Percentiles rank a stretch among this genome's conserved stretches.
Conservation (phyloP, 176 grass and related monocot genomes). For the Zizania latifolia region DNA sequence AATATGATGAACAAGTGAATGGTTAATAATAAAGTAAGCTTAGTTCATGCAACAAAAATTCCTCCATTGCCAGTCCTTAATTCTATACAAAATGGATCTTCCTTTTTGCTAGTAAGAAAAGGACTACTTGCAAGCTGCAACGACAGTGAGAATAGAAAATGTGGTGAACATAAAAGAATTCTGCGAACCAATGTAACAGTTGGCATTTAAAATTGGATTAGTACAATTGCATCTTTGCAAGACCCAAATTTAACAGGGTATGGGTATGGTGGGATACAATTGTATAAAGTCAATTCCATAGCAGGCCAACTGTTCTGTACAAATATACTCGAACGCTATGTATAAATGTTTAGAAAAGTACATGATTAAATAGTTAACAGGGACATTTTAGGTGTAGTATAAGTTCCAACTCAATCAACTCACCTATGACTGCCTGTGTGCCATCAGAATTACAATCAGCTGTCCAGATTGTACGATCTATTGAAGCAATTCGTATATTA, state of each 20-base stretch:
- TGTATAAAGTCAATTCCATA: neutral
- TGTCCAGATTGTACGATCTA: slow-evolving; percentile 54
- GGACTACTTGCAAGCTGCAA: neutral
- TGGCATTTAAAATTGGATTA: neutral
- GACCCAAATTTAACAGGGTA: neutral
- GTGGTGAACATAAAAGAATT: neutral
- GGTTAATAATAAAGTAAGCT: neutral
- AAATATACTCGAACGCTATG: neutral
- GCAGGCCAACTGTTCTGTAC: neutral
- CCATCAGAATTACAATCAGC: slow-evolving; percentile 53
- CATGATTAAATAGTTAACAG: neutral
- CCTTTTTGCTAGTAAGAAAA: neutral
- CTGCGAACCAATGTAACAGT: neutral
- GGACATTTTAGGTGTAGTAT: neutral
- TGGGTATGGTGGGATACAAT: neutral
- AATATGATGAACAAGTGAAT: slow-evolving; percentile 21
- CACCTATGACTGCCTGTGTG: slow-evolving; percentile 51
- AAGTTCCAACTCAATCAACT: slow-evolving; percentile 28
- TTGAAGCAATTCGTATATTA: slow-evolving; percentile 27
- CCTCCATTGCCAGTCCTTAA: neutral
- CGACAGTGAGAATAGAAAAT: neutral
- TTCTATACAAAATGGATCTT: slow-evolving; percentile 1
- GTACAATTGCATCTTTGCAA: neutral
- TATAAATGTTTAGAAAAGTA: neutral
- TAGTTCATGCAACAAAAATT: neutral